Evolutionary conservation across 108 stramenopile species (phyloP), one percentile per base, ranked within the genome.

Genomic region (Parmales sp.): DNA sequence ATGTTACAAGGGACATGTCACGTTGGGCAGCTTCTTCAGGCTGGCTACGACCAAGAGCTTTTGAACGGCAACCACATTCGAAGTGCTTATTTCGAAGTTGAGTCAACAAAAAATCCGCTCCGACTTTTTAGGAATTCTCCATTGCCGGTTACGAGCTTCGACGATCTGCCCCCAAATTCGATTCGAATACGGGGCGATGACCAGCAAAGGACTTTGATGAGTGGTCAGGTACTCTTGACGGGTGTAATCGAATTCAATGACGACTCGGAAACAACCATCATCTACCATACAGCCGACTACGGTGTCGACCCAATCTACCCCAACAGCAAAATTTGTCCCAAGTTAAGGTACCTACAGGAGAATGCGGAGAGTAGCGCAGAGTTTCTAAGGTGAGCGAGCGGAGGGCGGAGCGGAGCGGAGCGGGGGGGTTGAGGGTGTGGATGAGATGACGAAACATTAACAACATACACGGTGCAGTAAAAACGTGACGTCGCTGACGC

Each of bases 151-250:
- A 16, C 64, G 26, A 39, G 41, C n/a, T 1, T 37, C 43, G 38
- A 39, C 13, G 44, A 43, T 3, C 44, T 26, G 28, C 38, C 38
- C 49, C 23, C 11, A 26, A 23, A 26, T 18, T n/a, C 22, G 68
- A 29, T 79, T 71, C n/a, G 76, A 78, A 45, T 39, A 67, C 81
- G 92, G 13, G 79, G 83, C 29, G 92, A 93, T 73, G 90, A 90
- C 74, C 86, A 91, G 64, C 90, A 91, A 72, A 81, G 90, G 2
- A 87, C 86, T 0, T 38, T 93, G 48, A 90, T 90, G 89, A 81
- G 79, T 19, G 92, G 92, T 37, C 92, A 91, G 72, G 60, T 91
- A 0, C 66, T 93, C 11, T 49, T 93, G 1, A 73, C 86, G 8
- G 86, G 87, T 6, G 60, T 93, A n/a, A 88, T 93, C 66, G 19